phyloP scores from a whole-genome alignment of 2,329 filamentous ascomycete genomes.

The Fusarium citri region DNA sequence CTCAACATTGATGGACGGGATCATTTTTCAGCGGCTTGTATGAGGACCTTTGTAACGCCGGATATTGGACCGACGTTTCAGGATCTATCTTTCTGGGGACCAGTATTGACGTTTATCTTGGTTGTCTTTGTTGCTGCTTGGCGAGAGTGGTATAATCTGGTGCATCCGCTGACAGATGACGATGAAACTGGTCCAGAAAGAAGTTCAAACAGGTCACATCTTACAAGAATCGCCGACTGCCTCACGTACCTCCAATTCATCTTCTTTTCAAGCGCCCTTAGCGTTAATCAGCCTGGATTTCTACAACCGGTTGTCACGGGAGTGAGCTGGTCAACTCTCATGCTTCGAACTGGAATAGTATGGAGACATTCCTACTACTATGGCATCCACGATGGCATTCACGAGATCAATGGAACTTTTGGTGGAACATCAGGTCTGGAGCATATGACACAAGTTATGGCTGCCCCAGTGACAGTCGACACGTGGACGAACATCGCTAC shows the following conservation, averaged over 20 bases:
- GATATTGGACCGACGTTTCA: conserved; percentile 22
- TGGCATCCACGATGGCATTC: conserved; percentile 66
- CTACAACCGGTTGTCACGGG: conserved; percentile 77
- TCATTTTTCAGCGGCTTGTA: conserved; percentile 24
- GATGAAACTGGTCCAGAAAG: conserved; percentile 7
- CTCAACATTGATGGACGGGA: conserved; percentile 33
- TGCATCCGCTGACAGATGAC: conserved; percentile 16
- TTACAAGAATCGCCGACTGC: conserved; percentile 61
- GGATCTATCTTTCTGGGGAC: conserved; percentile 27
- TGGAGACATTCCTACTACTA: conserved; percentile 41
- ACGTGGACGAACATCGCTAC: conserved; percentile 77
- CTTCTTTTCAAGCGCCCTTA: conserved; percentile 75
- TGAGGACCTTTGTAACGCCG: conserved; percentile 34
- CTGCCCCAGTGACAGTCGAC: conserved; percentile 69
- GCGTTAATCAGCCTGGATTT: conserved; percentile 78
- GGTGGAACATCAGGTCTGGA: conserved; percentile 67
- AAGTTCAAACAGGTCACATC: conserved; percentile 18
- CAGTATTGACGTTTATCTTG: conserved; percentile 12
- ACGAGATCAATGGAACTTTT: conserved; percentile 74
- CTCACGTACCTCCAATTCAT: conserved; percentile 82
- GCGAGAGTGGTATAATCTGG: conserved; percentile 31
- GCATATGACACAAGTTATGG: conserved; percentile 74
- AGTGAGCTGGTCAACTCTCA: conserved; percentile 74
- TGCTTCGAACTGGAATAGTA: conserved; percentile 61
- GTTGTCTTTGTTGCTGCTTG: conserved; percentile 34